Percentiles rank a stretch among this genome's conserved stretches.
Evolutionary conservation across 2,329 filamentous ascomycete genomes (phyloP).

Genomic region (Colletotrichum lindemuthianum): DNA sequence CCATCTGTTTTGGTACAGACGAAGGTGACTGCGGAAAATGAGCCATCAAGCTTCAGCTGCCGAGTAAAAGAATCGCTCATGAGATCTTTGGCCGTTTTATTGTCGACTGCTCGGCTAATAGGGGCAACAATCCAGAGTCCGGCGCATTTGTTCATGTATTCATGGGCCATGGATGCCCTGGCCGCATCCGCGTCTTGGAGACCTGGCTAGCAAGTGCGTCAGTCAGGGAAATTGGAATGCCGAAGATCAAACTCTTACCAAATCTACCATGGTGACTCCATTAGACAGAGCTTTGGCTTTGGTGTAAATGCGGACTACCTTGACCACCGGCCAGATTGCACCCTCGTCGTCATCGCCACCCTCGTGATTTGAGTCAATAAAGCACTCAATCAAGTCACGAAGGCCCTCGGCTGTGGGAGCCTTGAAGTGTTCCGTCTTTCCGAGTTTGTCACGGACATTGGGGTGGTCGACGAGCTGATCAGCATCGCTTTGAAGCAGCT

Average conservation of each 20-base stretch:
- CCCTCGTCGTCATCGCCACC: constrained; percentile 12
- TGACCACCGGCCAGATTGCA: constrained; percentile 61
- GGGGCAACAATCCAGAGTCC: constrained; percentile 70
- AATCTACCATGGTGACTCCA: constrained; percentile 52
- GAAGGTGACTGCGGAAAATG: constrained; percentile 64
- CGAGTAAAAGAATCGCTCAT: constrained; percentile 67
- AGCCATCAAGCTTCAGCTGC: constrained; percentile 68
- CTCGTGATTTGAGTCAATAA: constrained; percentile 9
- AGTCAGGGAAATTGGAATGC: constrained; percentile 4
- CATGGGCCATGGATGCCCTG: constrained; percentile 63
- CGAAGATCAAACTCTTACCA: constrained; percentile 47
- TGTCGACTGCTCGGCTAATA: constrained; percentile 68
- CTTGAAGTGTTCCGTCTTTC: neutral
- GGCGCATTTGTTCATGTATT: constrained; percentile 69
- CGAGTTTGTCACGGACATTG: neutral
- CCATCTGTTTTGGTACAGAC: constrained; percentile 73
- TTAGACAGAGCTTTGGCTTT: constrained; percentile 46
- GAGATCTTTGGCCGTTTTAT: constrained; percentile 66
- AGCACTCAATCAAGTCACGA: neutral
- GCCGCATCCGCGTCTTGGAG: constrained; percentile 70
- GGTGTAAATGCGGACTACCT: constrained; percentile 55
- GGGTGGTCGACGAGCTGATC: neutral
- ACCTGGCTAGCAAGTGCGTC: constrained; percentile 52
- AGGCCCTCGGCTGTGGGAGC: neutral
- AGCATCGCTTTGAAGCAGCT: neutral